A percentile compares a stretch with the other conserved stretches of the same genome.
These are phyloP conservation scores for Babesia sp. DNA, from an alignment of 169 alveolate species.

Conservation along the genomic window DNA sequence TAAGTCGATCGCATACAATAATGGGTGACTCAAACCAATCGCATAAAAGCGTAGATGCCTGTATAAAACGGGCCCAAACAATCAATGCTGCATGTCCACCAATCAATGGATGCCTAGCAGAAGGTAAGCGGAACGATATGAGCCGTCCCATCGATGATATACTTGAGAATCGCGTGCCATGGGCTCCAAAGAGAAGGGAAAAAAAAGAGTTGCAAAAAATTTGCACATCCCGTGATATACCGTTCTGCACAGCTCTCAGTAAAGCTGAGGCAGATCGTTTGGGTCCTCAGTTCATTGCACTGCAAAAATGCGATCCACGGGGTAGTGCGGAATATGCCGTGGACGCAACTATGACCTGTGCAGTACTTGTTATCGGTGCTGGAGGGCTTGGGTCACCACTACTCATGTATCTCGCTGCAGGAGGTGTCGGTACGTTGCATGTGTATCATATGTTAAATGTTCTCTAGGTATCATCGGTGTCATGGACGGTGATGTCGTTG, in stretches of 20 bases:
- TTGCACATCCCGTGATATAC: slow-evolving; percentile 16
- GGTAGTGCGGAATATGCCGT: slow-evolving; percentile 1
- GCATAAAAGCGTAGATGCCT: background rate
- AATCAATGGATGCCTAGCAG: slow-evolving; percentile 16
- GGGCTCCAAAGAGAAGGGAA: slow-evolving; percentile 27
- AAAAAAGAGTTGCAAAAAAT: too few relatives aligned
- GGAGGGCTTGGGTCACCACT: slow-evolving; percentile 99
- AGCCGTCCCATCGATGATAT: slow-evolving; percentile 1
- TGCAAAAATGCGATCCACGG: slow-evolving; percentile 20
- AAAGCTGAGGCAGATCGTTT: slow-evolving; percentile 27
- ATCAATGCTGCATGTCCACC: background rate
- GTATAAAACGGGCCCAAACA: background rate
- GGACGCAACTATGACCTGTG: slow-evolving; percentile 70
- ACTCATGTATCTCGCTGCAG: slow-evolving; percentile 92
- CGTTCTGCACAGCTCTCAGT: slow-evolving; percentile 55
- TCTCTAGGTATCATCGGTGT: slow-evolving; percentile 72
- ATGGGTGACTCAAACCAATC: too few relatives aligned
- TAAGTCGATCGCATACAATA: too few relatives aligned
- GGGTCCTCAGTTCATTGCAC: slow-evolving; percentile 56
- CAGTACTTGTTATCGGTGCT: slow-evolving; percentile 94
- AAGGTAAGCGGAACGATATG: background rate
- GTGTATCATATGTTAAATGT: background rate
- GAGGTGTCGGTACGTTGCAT: slow-evolving; percentile 90
- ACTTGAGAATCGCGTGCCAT: slow-evolving; percentile 8
- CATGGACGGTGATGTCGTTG: slow-evolving; percentile 84